These are phyloP conservation scores for Lyophyllum atratum DNA, from an alignment of 768 basidiomycete genomes.

Conservation along the genomic window DNA sequence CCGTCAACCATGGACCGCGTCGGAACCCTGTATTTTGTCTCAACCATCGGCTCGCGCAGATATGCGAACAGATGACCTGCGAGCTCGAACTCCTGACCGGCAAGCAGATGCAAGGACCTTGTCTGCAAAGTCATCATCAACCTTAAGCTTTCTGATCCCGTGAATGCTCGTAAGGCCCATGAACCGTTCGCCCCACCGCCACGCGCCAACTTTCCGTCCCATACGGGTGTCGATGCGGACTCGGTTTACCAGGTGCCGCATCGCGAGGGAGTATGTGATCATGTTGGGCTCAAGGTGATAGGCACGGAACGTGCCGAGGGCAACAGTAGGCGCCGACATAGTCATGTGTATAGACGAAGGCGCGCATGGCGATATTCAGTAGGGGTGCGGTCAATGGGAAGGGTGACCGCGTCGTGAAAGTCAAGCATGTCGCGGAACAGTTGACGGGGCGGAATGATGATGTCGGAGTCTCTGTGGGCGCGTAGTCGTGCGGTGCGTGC, in stretches of 20 bases:
- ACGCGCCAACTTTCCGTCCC: background rate
- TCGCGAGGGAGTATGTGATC: slow-evolving; percentile 40
- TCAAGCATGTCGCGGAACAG: slow-evolving; percentile 49
- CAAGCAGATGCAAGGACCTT: background rate
- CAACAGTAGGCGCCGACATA: slow-evolving; percentile 48
- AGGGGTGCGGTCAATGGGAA: slow-evolving; percentile 32
- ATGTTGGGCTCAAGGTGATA: slow-evolving; percentile 33
- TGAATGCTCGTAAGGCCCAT: background rate
- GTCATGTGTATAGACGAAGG: slow-evolving; percentile 45
- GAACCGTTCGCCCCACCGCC: background rate
- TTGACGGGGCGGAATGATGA: slow-evolving; percentile 36
- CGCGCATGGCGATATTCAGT: slow-evolving; percentile 44
- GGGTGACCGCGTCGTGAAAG: slow-evolving; percentile 16
- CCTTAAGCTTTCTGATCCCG: background rate
- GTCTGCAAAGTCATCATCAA: background rate
- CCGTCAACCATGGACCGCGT: background rate
- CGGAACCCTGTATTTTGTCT: background rate
- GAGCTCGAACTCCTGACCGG: background rate
- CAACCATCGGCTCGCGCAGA: background rate
- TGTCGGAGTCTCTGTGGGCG: slow-evolving; percentile 17
- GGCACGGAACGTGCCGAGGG: slow-evolving; percentile 31
- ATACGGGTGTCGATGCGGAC: slow-evolving; percentile 22
- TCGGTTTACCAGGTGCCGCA: slow-evolving; percentile 36
- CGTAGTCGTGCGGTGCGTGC: slow-evolving; percentile 17
- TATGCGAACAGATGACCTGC: background rate